Percentiles rank a stretch among this genome's conserved stretches.
These are phyloP conservation scores for Phytophthora citricola DNA, from an alignment of 352 stramenopile genomes.

Conservation along the genomic window DNA sequence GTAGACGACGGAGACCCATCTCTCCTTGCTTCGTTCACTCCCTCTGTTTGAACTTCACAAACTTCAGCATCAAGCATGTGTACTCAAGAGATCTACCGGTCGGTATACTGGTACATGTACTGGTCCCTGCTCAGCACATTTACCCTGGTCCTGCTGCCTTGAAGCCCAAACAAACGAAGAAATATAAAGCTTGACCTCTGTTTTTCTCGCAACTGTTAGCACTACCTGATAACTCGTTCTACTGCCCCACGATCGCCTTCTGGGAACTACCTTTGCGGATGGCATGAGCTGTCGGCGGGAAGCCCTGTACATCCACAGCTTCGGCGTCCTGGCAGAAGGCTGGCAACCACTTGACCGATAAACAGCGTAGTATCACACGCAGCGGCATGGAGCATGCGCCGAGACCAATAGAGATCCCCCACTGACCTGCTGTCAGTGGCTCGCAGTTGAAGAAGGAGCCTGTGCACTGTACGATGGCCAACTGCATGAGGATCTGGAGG, in stretches of 20 bases:
- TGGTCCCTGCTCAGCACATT: not conserved
- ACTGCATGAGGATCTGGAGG: constrained; percentile 92
- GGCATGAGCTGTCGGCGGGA: constrained; percentile 39
- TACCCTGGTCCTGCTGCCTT: not conserved
- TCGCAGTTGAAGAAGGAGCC: constrained; percentile 78
- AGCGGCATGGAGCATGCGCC: constrained; percentile 54
- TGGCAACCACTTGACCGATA: constrained; percentile 71
- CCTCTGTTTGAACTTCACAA: not conserved
- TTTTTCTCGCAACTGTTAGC: constrained; percentile 20
- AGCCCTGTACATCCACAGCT: constrained; percentile 43
- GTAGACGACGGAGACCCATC: not conserved
- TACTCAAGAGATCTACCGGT: not conserved
- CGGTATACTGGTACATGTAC: too few species aligned
- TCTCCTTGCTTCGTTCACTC: too few species aligned
- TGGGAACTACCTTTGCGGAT: constrained; percentile 39
- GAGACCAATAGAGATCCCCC: constrained; percentile 64
- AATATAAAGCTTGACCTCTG: constrained; percentile 31
- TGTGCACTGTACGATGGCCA: constrained; percentile 96
- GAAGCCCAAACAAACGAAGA: not conserved
- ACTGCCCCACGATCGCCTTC: constrained; percentile 36
- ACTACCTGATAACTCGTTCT: constrained; percentile 25
- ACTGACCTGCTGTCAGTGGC: constrained; percentile 52
- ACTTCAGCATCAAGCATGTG: not conserved
- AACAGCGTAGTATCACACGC: constrained; percentile 53
- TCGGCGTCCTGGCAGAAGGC: constrained; percentile 62